Evolutionary conservation across 441 rosid genomes (phyloP), one percentile per base, ranked within the genome.

Genomic region (Syzygium syzygioides): DNA sequence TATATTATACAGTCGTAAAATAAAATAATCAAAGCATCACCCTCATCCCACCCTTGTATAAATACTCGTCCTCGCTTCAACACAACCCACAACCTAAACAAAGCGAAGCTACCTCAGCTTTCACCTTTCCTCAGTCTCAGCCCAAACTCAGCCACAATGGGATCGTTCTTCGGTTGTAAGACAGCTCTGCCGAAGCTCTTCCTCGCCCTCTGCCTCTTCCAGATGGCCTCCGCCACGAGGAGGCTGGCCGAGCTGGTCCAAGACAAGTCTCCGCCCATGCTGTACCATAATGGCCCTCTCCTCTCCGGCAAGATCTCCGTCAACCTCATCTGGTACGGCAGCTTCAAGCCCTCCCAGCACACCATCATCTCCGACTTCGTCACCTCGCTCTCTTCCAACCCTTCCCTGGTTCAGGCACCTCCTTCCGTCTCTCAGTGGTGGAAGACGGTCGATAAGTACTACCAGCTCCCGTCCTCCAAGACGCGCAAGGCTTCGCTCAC

Each of bases 251-350:
- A 92, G 88, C 60, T 89, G 56, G 94, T 92, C 32, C 91, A 89
- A 86, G 94, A 91, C n/a, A 94, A 92, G 87, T 56, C 95, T 80
- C 94, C 93, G 90, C 91, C 91, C 79, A 84, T 96, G 88, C 88
- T 57, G 48, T 96, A 96, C 94, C 99, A 96, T 91, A 93, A 93
- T 56, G 99, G 98, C 18, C 95, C 97, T 79, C 98, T 96, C 83
- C 97, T 96, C 62, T 91, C 94, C 79, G 98, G 99, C 20, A 91
- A 93, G 86, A 93, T 96, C 89, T 90, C 97, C 4, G 86, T 96
- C 79, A 96, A 96, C 87, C 91, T 96, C 45, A 94, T 96, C 85
- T 96, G 99, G 99, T 96, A 96, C 89, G 99, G 98, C 13, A 92
- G 93, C 4, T 96, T 96, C 92, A 94, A 93, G 86, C 93, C 98